Evolutionary conservation across 805 yeast species (phyloP).

Genomic region (Cyberlindnera veronae): DNA sequence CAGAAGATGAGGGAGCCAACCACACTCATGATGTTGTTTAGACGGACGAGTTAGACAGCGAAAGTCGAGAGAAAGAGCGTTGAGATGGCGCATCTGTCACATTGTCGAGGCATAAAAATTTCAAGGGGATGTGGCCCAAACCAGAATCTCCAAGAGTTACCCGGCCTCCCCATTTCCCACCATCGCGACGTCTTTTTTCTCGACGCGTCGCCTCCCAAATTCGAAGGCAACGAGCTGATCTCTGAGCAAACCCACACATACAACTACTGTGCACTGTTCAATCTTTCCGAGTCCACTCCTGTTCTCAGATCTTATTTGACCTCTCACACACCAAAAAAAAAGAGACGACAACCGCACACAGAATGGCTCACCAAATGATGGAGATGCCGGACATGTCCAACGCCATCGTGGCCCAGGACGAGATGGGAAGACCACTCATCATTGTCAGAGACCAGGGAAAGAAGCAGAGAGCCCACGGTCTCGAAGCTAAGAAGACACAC

Average conservation of each 20-base stretch:
- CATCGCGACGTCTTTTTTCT: too few relatives aligned
- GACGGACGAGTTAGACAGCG: neutral
- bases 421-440: conserved; percentile 97
- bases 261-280: too few relatives aligned
- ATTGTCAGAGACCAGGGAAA: conserved; percentile 85
- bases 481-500: conserved; percentile 80
- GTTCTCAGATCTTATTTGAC: too few relatives aligned
- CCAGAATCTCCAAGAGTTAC: too few relatives aligned
- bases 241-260: too few relatives aligned
- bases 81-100: neutral
- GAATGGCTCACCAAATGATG: conserved; percentile 34
- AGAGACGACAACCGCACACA: neutral
- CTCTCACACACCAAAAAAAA: neutral
- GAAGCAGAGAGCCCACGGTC: conserved; percentile 65
- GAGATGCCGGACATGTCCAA: conserved; percentile 89
- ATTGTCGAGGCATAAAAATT: neutral
- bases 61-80: neutral
- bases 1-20: conserved; percentile 96
- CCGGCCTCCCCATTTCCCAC: too few relatives aligned
- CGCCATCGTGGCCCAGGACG: conserved; percentile 98
- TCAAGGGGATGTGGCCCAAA: neutral
- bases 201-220: too few relatives aligned
- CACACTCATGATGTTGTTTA: conserved; percentile 62
- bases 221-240: too few relatives aligned
- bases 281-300: too few relatives aligned